Percentiles rank a stretch among this genome's conserved stretches.
Evolutionary conservation across 176 grass and related monocot species (phyloP).

Genomic region (Oryza glaberrima): DNA sequence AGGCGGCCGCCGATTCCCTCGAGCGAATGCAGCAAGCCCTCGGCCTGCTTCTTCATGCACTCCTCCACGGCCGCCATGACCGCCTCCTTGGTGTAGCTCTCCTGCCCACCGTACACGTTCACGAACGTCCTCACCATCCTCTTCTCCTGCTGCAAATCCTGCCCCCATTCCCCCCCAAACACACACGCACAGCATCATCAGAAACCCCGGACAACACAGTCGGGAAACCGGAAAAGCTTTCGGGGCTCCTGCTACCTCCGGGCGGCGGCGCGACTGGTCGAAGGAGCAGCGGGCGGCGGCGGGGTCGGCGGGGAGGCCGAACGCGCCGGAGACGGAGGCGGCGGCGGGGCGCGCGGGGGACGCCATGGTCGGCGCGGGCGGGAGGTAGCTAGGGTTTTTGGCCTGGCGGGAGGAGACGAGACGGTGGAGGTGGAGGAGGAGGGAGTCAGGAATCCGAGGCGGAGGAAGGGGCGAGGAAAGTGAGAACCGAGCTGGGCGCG

Average conservation of each 20-base stretch:
- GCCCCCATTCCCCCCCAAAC: neutral
- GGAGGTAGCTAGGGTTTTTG: conserved; percentile 49
- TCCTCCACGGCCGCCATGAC: conserved; percentile 78
- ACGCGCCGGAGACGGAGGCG: conserved; percentile 50
- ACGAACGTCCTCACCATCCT: conserved; percentile 68
- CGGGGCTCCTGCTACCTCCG: conserved; percentile 33
- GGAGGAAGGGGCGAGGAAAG: conserved; percentile 34
- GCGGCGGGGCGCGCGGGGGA: conserved; percentile 55
- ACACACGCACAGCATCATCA: neutral
- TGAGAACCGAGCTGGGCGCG: conserved; percentile 11
- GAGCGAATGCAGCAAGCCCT: conserved; percentile 76
- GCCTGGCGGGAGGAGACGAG: neutral
- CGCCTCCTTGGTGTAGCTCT: conserved; percentile 61
- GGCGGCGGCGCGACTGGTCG: conserved; percentile 46
- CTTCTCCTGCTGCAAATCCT: conserved; percentile 70
- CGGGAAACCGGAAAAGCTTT: neutral
- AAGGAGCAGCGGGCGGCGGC: conserved; percentile 57
- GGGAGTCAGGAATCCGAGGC: conserved; percentile 3
- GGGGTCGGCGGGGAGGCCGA: conserved; percentile 47
- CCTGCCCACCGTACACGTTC: conserved; percentile 59
- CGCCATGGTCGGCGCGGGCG: conserved; percentile 28
- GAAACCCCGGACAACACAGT: neutral
- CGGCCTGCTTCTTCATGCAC: conserved; percentile 95
- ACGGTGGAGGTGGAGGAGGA: neutral
- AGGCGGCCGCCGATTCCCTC: conserved; percentile 78